phyloP scores from a whole-genome alignment of 2,329 filamentous ascomycete genomes.

The Aspergillus sp. region DNA sequence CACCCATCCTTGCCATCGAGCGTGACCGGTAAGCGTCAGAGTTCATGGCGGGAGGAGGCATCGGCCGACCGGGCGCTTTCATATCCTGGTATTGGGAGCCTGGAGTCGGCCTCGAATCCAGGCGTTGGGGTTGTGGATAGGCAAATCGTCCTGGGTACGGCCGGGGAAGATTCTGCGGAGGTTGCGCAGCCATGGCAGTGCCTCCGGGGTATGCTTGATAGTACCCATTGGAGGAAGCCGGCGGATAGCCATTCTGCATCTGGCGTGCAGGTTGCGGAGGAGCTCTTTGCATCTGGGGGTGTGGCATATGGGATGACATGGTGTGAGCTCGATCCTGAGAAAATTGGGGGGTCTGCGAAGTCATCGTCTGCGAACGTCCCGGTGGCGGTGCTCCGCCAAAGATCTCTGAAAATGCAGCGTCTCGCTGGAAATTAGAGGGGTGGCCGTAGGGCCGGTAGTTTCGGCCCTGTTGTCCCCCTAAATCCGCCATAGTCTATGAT shows the following conservation, averaged over 20 bases:
- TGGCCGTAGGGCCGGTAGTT: slow-evolving; percentile 52
- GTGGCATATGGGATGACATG: slow-evolving; percentile 54
- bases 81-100: slow-evolving; percentile 53
- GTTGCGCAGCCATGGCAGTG: slow-evolving; percentile 36
- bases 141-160: slow-evolving; percentile 60
- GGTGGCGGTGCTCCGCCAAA: slow-evolving; percentile 81
- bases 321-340: slow-evolving; percentile 69
- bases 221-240: slow-evolving; percentile 34
- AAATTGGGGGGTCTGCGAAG: slow-evolving; percentile 61
- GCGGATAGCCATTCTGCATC: slow-evolving; percentile 38
- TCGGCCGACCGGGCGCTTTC: slow-evolving; percentile 50
- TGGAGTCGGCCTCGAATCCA: slow-evolving; percentile 54
- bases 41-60: slow-evolving; percentile 66
- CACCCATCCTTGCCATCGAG: slow-evolving; percentile 71
- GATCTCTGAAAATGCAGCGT: slow-evolving; percentile 93
- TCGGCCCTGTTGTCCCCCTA: slow-evolving; percentile 56
- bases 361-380: slow-evolving; percentile 94
- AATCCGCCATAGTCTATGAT: slow-evolving; percentile 52
- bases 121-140: slow-evolving; percentile 66
- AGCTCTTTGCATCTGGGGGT: slow-evolving; percentile 38
- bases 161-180: slow-evolving; percentile 53
- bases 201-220: slow-evolving; percentile 32
- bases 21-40: slow-evolving; percentile 86
- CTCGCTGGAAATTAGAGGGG: slow-evolving; percentile 61
- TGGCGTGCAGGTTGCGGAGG: slow-evolving; percentile 39